Conservation (phyloP, 2,329 filamentous ascomycete species). For the Teratosphaeria viscida region DNA sequence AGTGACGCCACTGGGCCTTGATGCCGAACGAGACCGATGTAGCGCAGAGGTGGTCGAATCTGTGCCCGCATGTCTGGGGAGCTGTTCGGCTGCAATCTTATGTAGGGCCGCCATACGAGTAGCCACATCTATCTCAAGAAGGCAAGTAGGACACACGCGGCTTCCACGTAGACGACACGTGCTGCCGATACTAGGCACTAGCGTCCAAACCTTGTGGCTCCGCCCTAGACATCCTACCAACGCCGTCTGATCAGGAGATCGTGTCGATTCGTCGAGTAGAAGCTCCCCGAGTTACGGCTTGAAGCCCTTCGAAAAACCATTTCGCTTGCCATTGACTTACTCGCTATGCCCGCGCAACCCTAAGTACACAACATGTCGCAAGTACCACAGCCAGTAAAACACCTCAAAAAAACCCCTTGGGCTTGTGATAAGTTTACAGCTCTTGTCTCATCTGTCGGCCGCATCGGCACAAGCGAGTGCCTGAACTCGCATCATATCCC, state of each 20-base stretch:
- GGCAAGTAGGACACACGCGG: neutral
- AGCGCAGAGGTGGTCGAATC: no score
- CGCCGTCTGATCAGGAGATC: neutral
- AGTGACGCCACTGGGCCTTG: no score
- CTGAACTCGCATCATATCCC: neutral
- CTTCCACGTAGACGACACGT: neutral
- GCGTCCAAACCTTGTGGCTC: neutral
- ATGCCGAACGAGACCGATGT: no score
- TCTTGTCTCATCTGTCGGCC: neutral
- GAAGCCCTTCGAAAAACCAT: neutral
- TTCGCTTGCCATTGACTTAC: conserved; percentile 1
- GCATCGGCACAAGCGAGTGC: neutral
- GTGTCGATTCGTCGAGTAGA: neutral
- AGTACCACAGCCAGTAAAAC: conserved; percentile 2
- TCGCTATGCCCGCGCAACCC: conserved; percentile 5
- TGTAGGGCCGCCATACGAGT: no score
- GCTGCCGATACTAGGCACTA: neutral
- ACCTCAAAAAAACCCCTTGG: neutral
- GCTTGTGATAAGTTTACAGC: conserved; percentile 4
- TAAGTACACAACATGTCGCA: conserved; percentile 3
- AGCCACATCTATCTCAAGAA: neutral
- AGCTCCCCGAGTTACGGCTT: neutral
- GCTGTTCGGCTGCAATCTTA: no score
- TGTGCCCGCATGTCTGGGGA: no score
- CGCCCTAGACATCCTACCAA: neutral